Evolutionary conservation across 1,139 yeast genomes (phyloP), one percentile per base, ranked within the genome.

Genomic region (Yamadazyma aaseri): DNA sequence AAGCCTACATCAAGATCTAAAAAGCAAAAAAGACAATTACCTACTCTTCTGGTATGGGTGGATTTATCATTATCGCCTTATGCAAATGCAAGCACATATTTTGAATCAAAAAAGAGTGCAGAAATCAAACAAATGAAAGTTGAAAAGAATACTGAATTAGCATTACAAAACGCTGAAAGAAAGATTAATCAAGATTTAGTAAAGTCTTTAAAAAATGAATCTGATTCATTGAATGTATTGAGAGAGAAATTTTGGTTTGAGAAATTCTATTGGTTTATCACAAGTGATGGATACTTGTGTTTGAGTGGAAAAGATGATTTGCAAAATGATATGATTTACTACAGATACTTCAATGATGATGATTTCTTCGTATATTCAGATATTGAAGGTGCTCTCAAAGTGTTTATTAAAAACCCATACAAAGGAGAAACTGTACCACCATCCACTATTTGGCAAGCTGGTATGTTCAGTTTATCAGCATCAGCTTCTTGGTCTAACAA

Each of bases 401-500:
- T 86, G 1, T 78, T 92, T 54, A 72, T 92, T 33, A 84, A 86
- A 54, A 89, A 89, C 51, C 95, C 86, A 1, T 73, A 65, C 43
- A 66, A 67, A 34, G 76, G 74, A 16, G 73, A 73, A 34, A 73
- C 71, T 7, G 60, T 85, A 2, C 95, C 97, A 0, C 97, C 97
- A 1, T 73, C 87, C 6, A 84, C 98, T 0, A 65, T 90, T 39
- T 71, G 81, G 59, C 98, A 92, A 56, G 97, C 98, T 0, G 96
- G 96, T 9, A 75, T 86, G 8, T 81, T 82, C 49, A 75, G 95
- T 9, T 73, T 89, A 45, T 72, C 94, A n/a, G 75, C 90, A 0
- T 81, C 95, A 1, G 78, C 74, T 31, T 96, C 96, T 0, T 92
- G 99, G 99, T 90, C 81, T 32, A 76, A 81, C 30, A 90, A 89